Evolutionary conservation across 225 moss, liverwort and hornwort genomes (phyloP).

Genomic region (Antitrichia curtipendula): DNA sequence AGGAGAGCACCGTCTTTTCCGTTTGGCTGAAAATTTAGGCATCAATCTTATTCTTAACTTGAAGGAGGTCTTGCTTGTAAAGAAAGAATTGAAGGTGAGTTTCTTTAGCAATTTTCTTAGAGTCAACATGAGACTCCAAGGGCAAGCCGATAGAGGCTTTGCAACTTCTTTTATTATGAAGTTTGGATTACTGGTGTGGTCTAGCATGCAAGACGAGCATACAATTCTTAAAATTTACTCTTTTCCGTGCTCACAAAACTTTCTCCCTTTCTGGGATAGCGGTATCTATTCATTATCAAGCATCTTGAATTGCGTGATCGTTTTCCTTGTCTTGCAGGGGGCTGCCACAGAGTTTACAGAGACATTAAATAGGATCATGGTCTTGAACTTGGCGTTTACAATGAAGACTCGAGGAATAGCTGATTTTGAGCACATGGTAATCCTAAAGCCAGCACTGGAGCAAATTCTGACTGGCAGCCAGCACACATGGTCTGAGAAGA

Average conservation of each 20-base stretch:
- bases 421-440: conserved; percentile 73
- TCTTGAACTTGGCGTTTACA: conserved; percentile 90
- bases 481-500: conserved; percentile 96
- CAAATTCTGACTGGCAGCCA: conserved; percentile 85
- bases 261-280: not conserved
- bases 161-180: not conserved
- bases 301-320: not conserved
- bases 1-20: conserved; percentile 90
- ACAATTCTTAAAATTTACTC: not conserved
- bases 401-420: conserved; percentile 94
- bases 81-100: conserved; percentile 88
- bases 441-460: conserved; percentile 74
- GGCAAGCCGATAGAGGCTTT: not conserved
- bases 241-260: not conserved
- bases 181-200: not conserved
- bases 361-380: conserved; percentile 88
- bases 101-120: not conserved
- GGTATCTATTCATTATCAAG: not conserved
- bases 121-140: not conserved
- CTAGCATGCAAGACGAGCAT: not conserved
- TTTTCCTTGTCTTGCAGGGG: conserved; percentile 36
- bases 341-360: conserved; percentile 90
- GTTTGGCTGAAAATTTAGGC: conserved; percentile 72
- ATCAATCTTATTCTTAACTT: conserved; percentile 40
- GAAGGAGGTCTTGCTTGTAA: conserved; percentile 63